phyloP scores from a whole-genome alignment of 2,329 filamentous ascomycete species.

The Penicillium frequentans region DNA sequence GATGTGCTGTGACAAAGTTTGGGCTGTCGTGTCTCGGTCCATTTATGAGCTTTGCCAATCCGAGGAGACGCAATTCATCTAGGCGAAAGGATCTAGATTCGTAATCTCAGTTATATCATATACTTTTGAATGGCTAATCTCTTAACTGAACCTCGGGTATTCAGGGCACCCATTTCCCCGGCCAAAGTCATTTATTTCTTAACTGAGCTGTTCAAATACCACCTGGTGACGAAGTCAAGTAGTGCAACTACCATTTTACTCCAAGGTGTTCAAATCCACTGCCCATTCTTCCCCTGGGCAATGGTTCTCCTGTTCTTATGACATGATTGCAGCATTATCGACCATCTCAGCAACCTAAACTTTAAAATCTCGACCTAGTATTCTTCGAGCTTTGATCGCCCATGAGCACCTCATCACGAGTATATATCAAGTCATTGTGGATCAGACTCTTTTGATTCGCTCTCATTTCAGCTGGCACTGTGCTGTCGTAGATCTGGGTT shows the following conservation, averaged over 20 bases:
- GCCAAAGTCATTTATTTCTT: no score
- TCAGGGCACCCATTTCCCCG: no score
- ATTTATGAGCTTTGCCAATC: background rate
- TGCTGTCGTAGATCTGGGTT: no score
- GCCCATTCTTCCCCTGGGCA: background rate
- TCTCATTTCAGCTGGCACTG: background rate
- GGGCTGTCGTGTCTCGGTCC: background rate
- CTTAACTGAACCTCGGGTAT: background rate
- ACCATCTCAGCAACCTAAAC: constrained; percentile 5
- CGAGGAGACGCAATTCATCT: no score
- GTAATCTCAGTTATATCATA: background rate
- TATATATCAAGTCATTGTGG: constrained; percentile 20
- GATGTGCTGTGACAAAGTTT: background rate
- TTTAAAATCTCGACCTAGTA: constrained; percentile 3
- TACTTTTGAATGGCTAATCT: background rate
- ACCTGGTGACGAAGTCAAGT: no score
- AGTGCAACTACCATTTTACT: background rate
- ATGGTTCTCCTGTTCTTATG: background rate
- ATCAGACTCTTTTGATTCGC: constrained; percentile 5
- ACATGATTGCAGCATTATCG: background rate
- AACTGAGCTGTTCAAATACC: no score
- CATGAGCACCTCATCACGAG: constrained; percentile 22
- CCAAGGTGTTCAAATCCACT: background rate
- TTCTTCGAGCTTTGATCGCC: background rate
- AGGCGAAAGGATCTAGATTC: background rate